A percentile compares a stretch with the other conserved stretches of the same genome.
These are phyloP conservation scores for Exophiala mesophila DNA, from an alignment of 2,329 filamentous ascomycete genomes.

Conservation along the genomic window DNA sequence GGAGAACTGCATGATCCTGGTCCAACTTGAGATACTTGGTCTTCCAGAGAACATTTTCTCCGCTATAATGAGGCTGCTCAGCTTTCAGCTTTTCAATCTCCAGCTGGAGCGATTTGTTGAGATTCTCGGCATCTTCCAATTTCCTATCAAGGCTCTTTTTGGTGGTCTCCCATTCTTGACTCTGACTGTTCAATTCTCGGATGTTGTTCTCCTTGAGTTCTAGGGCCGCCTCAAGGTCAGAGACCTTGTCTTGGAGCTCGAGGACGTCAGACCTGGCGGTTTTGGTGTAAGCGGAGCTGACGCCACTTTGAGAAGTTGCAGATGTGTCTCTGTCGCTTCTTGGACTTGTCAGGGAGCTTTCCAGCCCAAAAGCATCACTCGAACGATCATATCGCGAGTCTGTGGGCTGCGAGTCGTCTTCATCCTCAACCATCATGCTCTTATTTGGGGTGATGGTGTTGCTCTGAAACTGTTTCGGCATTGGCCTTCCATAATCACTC, in stretches of 20 bases:
- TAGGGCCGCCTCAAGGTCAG: constrained; percentile 63
- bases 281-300: constrained; percentile 60
- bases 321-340: constrained; percentile 43
- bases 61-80: constrained; percentile 16
- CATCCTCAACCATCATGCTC: constrained; percentile 94
- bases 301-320: constrained; percentile 42
- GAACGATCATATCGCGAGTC: constrained; percentile 56
- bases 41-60: constrained; percentile 40
- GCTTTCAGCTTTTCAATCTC: constrained; percentile 58
- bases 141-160: constrained; percentile 66
- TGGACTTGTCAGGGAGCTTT: constrained; percentile 39
- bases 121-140: constrained; percentile 65
- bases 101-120: constrained; percentile 74
- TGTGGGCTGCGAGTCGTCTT: constrained; percentile 62
- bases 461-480: constrained; percentile 85
- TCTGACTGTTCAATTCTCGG: constrained; percentile 33
- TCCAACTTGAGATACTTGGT: constrained; percentile 55
- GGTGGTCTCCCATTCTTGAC: constrained; percentile 61
- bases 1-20: constrained; percentile 61
- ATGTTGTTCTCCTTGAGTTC: constrained; percentile 69
- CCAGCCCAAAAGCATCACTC: constrained; percentile 60
- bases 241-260: constrained; percentile 68
- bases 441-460: constrained; percentile 98
- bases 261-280: constrained; percentile 77
- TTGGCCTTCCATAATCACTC: constrained; percentile 67